A percentile compares a stretch with the other conserved stretches of the same genome.
Conservation (phyloP, 106 monocot species). For the Dioscorea zingiberensis region DNA sequence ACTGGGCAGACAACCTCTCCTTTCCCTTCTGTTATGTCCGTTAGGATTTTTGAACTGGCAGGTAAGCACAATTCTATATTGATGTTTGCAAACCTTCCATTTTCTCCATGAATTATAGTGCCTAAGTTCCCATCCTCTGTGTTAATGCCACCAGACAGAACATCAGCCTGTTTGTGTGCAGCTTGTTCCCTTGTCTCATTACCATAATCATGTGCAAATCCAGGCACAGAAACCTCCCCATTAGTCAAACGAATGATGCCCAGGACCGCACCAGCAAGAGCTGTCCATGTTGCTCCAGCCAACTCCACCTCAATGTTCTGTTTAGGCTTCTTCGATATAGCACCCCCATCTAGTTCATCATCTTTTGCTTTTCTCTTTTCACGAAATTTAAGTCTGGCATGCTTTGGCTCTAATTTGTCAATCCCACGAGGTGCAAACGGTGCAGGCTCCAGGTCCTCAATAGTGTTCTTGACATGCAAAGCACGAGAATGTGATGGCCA, state of each 20-base stretch:
- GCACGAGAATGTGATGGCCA: conserved; percentile 99
- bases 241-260: conserved; percentile 25
- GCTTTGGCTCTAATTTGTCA: conserved; percentile 84
- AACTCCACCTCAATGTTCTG: conserved; percentile 49
- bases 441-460: conserved; percentile 58
- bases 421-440: conserved; percentile 85
- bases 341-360: conserved; percentile 18
- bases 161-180: conserved; percentile 6
- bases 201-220: conserved; percentile 7
- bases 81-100: conserved; percentile 14
- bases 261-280: conserved; percentile 54
- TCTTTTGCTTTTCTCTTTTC: conserved; percentile 61
- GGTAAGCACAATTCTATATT: conserved; percentile 37
- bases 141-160: neutral
- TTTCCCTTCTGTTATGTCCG: conserved; percentile 23
- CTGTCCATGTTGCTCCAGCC: conserved; percentile 54
- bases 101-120: conserved; percentile 5
- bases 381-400: conserved; percentile 64
- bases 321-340: conserved; percentile 32
- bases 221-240: conserved; percentile 7
- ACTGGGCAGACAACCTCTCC: conserved; percentile 5
- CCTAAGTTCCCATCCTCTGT: neutral
- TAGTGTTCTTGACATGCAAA: conserved; percentile 74
- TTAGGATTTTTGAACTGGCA: conserved; percentile 19
- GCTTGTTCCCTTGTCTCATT: conserved; percentile 9